phyloP scores from a whole-genome alignment of 1,139 yeast species.

The Suhomyces guaymorum region DNA sequence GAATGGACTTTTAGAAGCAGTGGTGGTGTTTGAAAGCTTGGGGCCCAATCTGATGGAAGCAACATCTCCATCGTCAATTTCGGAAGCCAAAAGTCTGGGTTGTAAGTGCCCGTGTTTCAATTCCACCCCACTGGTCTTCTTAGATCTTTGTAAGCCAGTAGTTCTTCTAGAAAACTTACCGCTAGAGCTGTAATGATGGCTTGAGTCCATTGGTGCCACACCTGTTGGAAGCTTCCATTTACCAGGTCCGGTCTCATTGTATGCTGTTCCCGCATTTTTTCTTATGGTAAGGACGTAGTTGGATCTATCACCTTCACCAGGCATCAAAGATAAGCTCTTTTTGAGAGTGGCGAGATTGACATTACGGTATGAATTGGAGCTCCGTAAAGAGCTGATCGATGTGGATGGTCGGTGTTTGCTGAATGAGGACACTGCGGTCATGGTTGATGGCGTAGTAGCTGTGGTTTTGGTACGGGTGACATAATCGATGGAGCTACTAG shows the following conservation, averaged over 20 bases:
- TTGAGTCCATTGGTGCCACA: conserved; percentile 47
- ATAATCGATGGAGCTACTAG: conserved; percentile 8
- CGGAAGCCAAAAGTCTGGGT: conserved; percentile 75
- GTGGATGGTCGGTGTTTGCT: conserved; percentile 28
- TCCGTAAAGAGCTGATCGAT: conserved; percentile 41
- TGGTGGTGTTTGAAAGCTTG: conserved; percentile 2
- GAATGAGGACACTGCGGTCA: conserved; percentile 4
- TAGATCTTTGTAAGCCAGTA: conserved; percentile 30
- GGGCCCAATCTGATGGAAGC: conserved; percentile 12
- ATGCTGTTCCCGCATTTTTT: conserved; percentile 54
- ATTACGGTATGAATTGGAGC: conserved; percentile 37
- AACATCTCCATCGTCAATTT: conserved; percentile 65
- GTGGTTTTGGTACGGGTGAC: conserved; percentile 14
- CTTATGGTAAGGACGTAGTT: conserved; percentile 57
- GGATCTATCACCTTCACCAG: conserved; percentile 56
- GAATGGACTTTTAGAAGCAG: conserved; percentile 9
- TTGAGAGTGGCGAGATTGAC: conserved; percentile 43
- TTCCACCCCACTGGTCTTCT: conserved; percentile 54
- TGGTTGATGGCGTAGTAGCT: conserved; percentile 7
- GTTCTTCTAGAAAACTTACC: conserved; percentile 35
- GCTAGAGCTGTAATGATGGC: conserved; percentile 30
- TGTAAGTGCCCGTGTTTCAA: conserved; percentile 73
- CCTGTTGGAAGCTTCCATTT: conserved; percentile 70
- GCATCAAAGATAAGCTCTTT: conserved; percentile 36
- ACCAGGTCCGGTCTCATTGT: conserved; percentile 55